Evolutionary conservation across 106 monocot species (phyloP), one percentile per base, ranked within the genome.

Genomic region (Xerophyta viscosa): DNA sequence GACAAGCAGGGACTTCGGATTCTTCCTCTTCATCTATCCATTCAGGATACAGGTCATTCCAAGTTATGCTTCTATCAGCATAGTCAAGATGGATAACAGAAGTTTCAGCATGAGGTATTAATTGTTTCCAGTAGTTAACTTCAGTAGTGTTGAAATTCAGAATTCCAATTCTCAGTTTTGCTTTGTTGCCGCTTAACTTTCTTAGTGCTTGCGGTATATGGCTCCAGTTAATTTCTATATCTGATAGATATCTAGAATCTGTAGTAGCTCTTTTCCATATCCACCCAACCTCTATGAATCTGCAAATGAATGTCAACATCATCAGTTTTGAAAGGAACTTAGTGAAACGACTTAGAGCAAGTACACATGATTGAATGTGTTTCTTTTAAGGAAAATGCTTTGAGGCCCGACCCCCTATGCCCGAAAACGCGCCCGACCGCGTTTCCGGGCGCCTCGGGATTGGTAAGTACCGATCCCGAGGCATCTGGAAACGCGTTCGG

Each of bases 11-110:
- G 56, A 79, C 71, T 68, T 84, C 79, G 0, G 43, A 67, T 57
- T 75, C 74, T 76, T 84, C 75, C 46, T 84, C 84, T 65, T 84
- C 84, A 24, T 84, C 84, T 17, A 84, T 84, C 84, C 84, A 84
- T 72, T 84, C 84, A 39, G 84, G 84, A 61, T 84, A 84, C 3
- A 84, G 41, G 56, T 12, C 41, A 2, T 79, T 61, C 84, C 84
- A 84, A 29, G 71, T 79, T 13, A 84, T 39, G 26, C 31, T 74
- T 3, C 20, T 46, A 27, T 71, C 31, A 2, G 68, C 70, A 29
- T 59, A 57, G 6, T 76, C 36, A 0, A 84, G 57, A 23, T 58
- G 41, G 43, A 84, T 31, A 8, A 52, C 24, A n/a, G 54, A 56
- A 31, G 37, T 29, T 20, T 79, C 61, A 0, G 67, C 60, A 41